Base-by-base conservation (phyloP, 805 yeast genomes). In the Ogataea pilisensis region DNA sequence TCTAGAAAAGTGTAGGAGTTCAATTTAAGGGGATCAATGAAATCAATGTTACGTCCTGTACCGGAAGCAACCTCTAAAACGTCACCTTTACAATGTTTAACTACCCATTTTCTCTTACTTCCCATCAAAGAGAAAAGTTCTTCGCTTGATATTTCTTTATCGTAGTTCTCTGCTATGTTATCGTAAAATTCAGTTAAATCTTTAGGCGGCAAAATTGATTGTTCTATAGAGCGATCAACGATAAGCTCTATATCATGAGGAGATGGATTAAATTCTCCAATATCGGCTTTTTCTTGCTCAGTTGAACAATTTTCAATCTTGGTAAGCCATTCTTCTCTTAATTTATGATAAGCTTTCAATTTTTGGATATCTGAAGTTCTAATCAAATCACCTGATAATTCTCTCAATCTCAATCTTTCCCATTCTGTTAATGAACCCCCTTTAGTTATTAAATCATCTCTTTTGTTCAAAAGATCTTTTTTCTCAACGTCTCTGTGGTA, bases 1-100 rank as follows among this genome's bases (percentile, higher is more conserved):
- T 93, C 99, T 35, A 90, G 64, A 52, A 85, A 87, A 0, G 98
- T 91, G 29, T 87, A 75, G 0, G 96, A 84, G 35, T 74, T 71
- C 24, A 91, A 65, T 21, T 68, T 58, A 2, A 75, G 70, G 17
- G 80, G 75, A 39, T 81, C 73, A 51, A 88, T 64, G 58, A 82
- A 90, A 35, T 82, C 80, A 42, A 91, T 75, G 58, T 93, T 93
- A 62, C 98, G 75, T 6, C 99, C 98, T 0, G 99, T 93, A 43
- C 99, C 99, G 57, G 95, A 86, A 0, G 97, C 83, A 9, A 91
- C 93, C 62, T 93, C 99, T 42, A 93, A 66, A 2, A 89, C 96
- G 58, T 93, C 96, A 18, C 99, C 99, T 43, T 70, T 66, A 37
- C 82, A 75, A 46, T 84, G 85, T 28, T 69, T 75, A 89, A 85